Evolutionary conservation across 768 basidiomycete genomes (phyloP).

Genomic region (Calocybe gangraenosa): DNA sequence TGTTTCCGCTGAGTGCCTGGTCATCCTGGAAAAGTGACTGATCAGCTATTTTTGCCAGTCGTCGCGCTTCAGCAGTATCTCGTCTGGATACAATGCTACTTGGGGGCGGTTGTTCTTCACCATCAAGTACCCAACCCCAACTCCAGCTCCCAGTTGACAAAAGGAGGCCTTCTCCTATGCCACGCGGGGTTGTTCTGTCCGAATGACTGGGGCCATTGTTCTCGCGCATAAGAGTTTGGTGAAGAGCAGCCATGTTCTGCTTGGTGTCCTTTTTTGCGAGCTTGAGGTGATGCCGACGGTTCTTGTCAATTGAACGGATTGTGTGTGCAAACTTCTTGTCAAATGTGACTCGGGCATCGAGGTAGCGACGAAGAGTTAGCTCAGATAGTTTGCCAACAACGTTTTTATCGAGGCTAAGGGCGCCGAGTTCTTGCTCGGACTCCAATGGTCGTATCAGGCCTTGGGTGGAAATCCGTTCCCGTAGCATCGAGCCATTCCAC

Average conservation of each 20-base stretch:
- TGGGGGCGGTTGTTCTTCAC: slow-evolving; percentile 80
- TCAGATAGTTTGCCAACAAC: slow-evolving; percentile 76
- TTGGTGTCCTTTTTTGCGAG: slow-evolving; percentile 60
- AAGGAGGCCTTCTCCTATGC: slow-evolving; percentile 33
- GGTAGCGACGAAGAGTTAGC: slow-evolving; percentile 69
- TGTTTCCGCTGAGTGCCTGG: slow-evolving; percentile 57
- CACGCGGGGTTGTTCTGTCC: slow-evolving; percentile 14
- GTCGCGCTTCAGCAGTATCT: slow-evolving; percentile 77
- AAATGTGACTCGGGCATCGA: slow-evolving; percentile 55
- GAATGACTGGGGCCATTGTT: slow-evolving; percentile 16
- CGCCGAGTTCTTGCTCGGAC: slow-evolving; percentile 58
- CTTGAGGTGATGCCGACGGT: slow-evolving; percentile 61
- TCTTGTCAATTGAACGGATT: slow-evolving; percentile 55
- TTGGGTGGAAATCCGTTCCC: slow-evolving; percentile 81
- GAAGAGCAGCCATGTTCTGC: slow-evolving; percentile 47
- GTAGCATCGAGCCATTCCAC: slow-evolving; percentile 69
- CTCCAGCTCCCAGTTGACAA: slow-evolving; percentile 57
- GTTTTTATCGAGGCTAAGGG: slow-evolving; percentile 59
- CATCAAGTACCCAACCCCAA: slow-evolving; percentile 85
- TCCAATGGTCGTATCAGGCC: slow-evolving; percentile 86
- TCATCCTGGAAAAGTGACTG: slow-evolving; percentile 57
- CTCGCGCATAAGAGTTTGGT: slow-evolving; percentile 30
- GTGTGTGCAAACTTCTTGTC: slow-evolving; percentile 64
- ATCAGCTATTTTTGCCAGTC: slow-evolving; percentile 72
- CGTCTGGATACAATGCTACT: slow-evolving; percentile 88